Conservation (phyloP, 768 basidiomycete genomes). For the Leccinum fibrillosum region DNA sequence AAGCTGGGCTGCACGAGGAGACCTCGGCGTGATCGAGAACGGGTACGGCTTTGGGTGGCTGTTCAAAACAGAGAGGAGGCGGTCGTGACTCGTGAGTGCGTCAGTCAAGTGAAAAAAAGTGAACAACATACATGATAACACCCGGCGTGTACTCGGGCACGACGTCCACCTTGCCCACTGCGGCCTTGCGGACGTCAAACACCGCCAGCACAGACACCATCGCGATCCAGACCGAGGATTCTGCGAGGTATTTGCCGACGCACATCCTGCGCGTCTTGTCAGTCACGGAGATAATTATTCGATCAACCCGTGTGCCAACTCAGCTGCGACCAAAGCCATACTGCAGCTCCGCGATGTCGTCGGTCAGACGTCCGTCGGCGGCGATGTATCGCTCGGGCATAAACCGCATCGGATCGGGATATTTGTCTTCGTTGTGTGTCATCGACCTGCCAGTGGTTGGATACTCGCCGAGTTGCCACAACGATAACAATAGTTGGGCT, state of each 20-base stretch:
- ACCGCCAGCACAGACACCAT: conserved; percentile 25
- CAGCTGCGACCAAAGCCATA: conserved; percentile 26
- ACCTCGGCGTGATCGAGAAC: conserved; percentile 21
- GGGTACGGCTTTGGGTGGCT: conserved; percentile 19
- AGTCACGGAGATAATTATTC: neutral
- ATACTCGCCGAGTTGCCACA: conserved; percentile 98
- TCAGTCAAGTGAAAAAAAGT: neutral
- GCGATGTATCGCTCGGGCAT: conserved; percentile 21
- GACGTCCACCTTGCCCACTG: conserved; percentile 25
- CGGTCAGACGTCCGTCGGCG: conserved; percentile 14
- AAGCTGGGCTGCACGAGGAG: conserved; percentile 5
- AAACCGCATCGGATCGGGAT: conserved; percentile 20
- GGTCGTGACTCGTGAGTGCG: neutral
- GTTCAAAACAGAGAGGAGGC: neutral
- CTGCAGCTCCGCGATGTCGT: conserved; percentile 17
- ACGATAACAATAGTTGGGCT: conserved; percentile 98
- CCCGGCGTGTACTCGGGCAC: conserved; percentile 26
- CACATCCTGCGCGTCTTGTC: conserved; percentile 15
- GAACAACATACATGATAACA: conserved; percentile 18
- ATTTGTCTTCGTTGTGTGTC: conserved; percentile 23
- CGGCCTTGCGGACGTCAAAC: conserved; percentile 29
- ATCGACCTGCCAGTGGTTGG: conserved; percentile 18
- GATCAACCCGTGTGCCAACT: neutral
- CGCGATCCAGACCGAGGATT: conserved; percentile 24
- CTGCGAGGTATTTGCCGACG: conserved; percentile 26